Evolutionary conservation across 768 basidiomycete species (phyloP).

Genomic region (Clavulina sp.): DNA sequence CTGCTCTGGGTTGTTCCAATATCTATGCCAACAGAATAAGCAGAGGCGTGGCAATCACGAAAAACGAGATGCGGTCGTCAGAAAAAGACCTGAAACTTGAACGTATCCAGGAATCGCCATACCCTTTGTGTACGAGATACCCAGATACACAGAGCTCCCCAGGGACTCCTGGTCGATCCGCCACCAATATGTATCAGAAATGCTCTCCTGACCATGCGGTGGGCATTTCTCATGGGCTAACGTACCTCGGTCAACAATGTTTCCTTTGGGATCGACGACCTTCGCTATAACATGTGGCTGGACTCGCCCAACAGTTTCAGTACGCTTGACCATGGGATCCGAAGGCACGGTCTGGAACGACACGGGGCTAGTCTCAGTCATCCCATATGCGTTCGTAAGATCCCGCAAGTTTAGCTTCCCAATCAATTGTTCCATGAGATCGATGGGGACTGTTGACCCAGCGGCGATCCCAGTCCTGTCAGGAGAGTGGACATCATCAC

Average conservation of each 20-base stretch:
- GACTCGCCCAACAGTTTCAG: conserved; percentile 65
- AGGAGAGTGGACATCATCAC: background rate
- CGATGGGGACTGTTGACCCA: conserved; percentile 61
- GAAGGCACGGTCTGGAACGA: conserved; percentile 61
- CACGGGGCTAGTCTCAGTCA: conserved; percentile 69
- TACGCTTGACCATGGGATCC: conserved; percentile 54
- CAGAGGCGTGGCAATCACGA: background rate
- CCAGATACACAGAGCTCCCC: conserved; percentile 62
- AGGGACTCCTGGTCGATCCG: conserved; percentile 27
- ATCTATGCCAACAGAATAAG: conserved; percentile 25
- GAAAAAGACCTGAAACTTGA: background rate
- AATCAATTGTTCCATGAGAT: conserved; percentile 60
- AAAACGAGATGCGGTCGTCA: background rate
- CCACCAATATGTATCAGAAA: too few relatives aligned
- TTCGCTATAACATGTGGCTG: conserved; percentile 68
- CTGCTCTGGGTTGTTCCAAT: conserved; percentile 60
- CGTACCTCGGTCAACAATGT: conserved; percentile 48
- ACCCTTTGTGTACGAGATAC: conserved; percentile 71
- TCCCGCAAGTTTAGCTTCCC: conserved; percentile 47
- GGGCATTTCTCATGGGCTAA: background rate
- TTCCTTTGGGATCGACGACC: conserved; percentile 38
- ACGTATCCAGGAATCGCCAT: conserved; percentile 12
- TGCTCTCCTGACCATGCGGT: background rate
- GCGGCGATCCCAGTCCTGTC: conserved; percentile 67
- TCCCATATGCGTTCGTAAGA: conserved; percentile 66